Conservation (phyloP, 2,329 filamentous ascomycete species). For the Exophiala sp. region DNA sequence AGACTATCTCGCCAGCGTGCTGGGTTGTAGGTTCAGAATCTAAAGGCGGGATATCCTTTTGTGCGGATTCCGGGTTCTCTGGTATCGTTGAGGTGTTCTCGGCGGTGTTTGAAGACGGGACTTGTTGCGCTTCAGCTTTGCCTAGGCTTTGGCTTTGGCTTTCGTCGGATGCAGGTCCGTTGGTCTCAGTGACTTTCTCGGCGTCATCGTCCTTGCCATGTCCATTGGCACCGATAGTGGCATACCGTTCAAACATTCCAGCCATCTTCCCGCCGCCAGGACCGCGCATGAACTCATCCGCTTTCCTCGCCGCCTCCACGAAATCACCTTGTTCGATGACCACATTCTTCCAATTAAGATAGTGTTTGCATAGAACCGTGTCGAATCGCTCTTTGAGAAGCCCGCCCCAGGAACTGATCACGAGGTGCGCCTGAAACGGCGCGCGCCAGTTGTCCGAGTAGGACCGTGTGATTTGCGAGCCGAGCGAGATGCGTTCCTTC, state of each 20-base stretch:
- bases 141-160: background rate
- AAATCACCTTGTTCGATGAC: constrained; percentile 73
- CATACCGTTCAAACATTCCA: constrained; percentile 49
- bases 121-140: background rate
- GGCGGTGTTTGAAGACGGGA: no score
- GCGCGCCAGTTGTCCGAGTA: constrained; percentile 83
- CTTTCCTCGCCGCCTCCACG: constrained; percentile 61
- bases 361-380: constrained; percentile 65
- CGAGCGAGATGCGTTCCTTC: constrained; percentile 78
- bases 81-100: background rate
- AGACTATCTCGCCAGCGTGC: constrained; percentile 63
- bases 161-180: background rate
- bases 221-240: background rate
- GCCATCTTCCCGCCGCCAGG: constrained; percentile 55
- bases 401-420: constrained; percentile 74
- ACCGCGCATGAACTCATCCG: constrained; percentile 65
- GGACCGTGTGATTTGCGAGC: constrained; percentile 76
- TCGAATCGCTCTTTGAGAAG: constrained; percentile 78
- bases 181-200: background rate
- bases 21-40: background rate
- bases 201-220: background rate
- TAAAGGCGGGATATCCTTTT: background rate
- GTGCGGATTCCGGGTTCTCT: constrained; percentile 1
- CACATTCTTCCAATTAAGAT: constrained; percentile 76
- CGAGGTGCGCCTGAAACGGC: constrained; percentile 66